A percentile compares a stretch with the other conserved stretches of the same genome.
These are phyloP conservation scores for Musa beccarii DNA, from an alignment of 176 grass and related monocot genomes.

Conservation along the genomic window DNA sequence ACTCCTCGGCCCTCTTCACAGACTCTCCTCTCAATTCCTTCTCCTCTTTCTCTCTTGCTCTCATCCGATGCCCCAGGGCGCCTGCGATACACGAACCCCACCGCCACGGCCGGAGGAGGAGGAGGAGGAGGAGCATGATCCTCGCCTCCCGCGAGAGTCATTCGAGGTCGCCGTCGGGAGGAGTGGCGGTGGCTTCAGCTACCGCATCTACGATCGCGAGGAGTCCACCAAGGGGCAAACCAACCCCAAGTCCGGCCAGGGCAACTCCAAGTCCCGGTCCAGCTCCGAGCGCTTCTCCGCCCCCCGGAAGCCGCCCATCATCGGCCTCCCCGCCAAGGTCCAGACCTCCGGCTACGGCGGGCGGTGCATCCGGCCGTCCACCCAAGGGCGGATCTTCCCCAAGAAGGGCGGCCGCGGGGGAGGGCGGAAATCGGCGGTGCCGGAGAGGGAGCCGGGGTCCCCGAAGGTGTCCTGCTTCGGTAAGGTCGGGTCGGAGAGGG, in stretches of 20 bases:
- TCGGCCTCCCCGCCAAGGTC: conserved; percentile 44
- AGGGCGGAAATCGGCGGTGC: conserved; percentile 34
- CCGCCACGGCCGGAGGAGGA: neutral
- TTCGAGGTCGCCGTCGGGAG: neutral
- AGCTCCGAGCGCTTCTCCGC: conserved; percentile 52
- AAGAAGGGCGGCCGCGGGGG: conserved; percentile 26
- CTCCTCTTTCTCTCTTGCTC: too few relatives aligned
- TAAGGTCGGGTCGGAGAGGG: conserved; percentile 51
- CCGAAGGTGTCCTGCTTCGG: conserved; percentile 93
- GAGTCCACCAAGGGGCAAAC: conserved; percentile 79
- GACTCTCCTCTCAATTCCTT: too few relatives aligned
- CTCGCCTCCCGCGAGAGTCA: conserved; percentile 24
- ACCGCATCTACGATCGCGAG: conserved; percentile 67
- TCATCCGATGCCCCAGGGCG: neutral
- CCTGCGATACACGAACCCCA: neutral
- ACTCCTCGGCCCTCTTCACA: too few relatives aligned
- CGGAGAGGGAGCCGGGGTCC: conserved; percentile 50
- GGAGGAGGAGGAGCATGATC: conserved; percentile 1
- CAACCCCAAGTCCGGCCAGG: conserved; percentile 56
- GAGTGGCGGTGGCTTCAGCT: conserved; percentile 35
- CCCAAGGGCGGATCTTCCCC: conserved; percentile 42
- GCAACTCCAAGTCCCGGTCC: conserved; percentile 2
- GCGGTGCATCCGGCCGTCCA: conserved; percentile 19
- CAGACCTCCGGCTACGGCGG: conserved; percentile 25
- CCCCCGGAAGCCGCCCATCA: conserved; percentile 41